Base-by-base conservation (phyloP, 495 filamentous ascomycete genomes). In the Neurospora hispaniola region DNA sequence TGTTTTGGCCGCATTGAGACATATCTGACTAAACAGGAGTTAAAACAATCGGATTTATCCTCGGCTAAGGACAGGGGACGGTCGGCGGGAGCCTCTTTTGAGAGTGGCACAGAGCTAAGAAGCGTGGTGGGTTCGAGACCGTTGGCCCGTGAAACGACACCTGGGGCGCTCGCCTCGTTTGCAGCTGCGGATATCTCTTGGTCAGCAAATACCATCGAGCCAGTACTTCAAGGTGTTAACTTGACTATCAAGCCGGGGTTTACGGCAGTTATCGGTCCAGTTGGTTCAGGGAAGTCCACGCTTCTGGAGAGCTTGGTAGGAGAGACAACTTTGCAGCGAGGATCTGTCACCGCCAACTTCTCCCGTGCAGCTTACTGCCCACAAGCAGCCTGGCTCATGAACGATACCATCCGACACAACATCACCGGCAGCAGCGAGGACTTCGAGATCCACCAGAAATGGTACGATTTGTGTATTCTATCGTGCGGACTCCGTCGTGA, bases 1-100 rank as follows among this genome's bases (percentile, higher is more conserved):
- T 89, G 86, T 42, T 90, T 90, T 73, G 80, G 81, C 18, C 84
- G 89, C 0, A 86, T 91, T 42, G 85, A 90, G 69, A 81, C 84
- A 11, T 90, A 72, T 62, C 38, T 35, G 7, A 18, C 27, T 2
- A 66, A 66, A 38, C 23, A 66, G 54, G 14, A n/a, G 12, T 0
- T 66, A 12, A 42, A n/a, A 66, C 18, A n/a, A 14, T n/a, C 44
- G 5, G 23, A 31, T 1, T 0, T 68, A 0, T 20, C 9, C 14
- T 31, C 18, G 5, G 43, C 3, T 9, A 18, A 43, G 1, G 69
- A 43, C 11, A 70, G 18, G 0, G 18, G 10, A 20, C 40, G 10
- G 23, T 38, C 41, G 12, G 23, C 20, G 10, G 31, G 27, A 48
- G 27, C n/a, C 11, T 48, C 41, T 0, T 42, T 44, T 5, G 39